Percentiles rank a stretch among this genome's conserved stretches.
phyloP scores from a whole-genome alignment of 2,329 filamentous ascomycete species.

The Parastagonospora avenae region DNA sequence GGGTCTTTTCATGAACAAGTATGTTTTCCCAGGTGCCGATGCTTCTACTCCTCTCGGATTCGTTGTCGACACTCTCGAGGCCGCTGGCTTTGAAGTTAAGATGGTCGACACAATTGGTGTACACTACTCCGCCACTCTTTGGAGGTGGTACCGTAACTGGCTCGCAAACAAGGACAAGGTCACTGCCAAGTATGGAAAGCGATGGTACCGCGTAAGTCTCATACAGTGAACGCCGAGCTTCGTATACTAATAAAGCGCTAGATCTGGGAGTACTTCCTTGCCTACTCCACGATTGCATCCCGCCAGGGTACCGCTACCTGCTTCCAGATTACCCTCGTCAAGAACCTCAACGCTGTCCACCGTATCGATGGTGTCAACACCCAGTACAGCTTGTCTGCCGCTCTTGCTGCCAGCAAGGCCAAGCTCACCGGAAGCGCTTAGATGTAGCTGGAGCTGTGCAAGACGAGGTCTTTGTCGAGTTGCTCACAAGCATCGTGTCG shows the following conservation, averaged over 20 bases:
- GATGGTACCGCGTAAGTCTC: constrained; percentile 86
- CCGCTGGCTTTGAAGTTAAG: constrained; percentile 89
- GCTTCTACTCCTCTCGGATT: constrained; percentile 91
- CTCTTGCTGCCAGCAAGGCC: constrained; percentile 59
- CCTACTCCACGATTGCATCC: constrained; percentile 81
- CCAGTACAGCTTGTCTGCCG: constrained; percentile 72
- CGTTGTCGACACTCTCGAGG: constrained; percentile 83
- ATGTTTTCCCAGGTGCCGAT: constrained; percentile 96
- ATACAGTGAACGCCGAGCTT: neutral
- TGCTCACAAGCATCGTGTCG: too few relatives aligned
- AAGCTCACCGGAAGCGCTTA: constrained; percentile 26
- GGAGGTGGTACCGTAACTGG: constrained; percentile 99
- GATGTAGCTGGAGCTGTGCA: neutral
- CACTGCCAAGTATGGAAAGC: constrained; percentile 88
- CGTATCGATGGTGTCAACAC: constrained; percentile 74
- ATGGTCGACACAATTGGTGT: constrained; percentile 90
- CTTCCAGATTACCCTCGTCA: constrained; percentile 85
- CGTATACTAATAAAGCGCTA: constrained; percentile 40
- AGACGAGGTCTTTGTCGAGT: too few relatives aligned
- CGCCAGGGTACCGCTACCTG: constrained; percentile 84
- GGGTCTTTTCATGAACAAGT: constrained; percentile 99
- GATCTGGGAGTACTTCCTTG: constrained; percentile 93
- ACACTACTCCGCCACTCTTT: constrained; percentile 94
- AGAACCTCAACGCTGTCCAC: constrained; percentile 89
- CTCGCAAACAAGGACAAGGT: constrained; percentile 91